phyloP scores from a whole-genome alignment of 495 filamentous ascomycete species.

The Neurospora hispaniola region DNA sequence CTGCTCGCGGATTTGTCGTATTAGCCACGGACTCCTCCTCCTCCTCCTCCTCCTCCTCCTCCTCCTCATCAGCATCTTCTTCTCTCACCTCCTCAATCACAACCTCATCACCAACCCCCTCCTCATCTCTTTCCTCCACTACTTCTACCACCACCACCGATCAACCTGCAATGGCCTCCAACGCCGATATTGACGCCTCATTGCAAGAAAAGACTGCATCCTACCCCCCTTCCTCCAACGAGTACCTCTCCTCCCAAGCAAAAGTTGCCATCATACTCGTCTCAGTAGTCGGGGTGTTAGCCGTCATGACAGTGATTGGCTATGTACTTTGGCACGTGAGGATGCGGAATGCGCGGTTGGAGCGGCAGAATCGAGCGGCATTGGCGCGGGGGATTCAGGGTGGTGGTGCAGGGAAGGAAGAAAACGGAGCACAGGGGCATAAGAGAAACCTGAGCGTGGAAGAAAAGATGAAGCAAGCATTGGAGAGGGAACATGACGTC shows the following conservation, averaged over 20 bases:
- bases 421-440: background rate
- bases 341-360: background rate
- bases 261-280: background rate
- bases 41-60: background rate
- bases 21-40: background rate
- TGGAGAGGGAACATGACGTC: background rate
- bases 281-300: background rate
- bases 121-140: background rate
- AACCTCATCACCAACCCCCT: background rate
- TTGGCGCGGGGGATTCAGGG: background rate
- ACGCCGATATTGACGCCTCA: background rate
- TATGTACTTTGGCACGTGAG: background rate
- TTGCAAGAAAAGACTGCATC: background rate
- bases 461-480: background rate
- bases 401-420: background rate
- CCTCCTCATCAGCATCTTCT: background rate
- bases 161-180: background rate
- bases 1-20: background rate
- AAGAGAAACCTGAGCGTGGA: background rate
- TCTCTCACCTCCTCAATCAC: background rate
- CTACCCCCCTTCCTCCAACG: background rate
- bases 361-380: background rate
- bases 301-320: background rate
- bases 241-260: background rate
- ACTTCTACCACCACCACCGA: background rate